Base-by-base conservation (phyloP, 2,329 filamentous ascomycete genomes). In the Xylariomycetidae sp. region DNA sequence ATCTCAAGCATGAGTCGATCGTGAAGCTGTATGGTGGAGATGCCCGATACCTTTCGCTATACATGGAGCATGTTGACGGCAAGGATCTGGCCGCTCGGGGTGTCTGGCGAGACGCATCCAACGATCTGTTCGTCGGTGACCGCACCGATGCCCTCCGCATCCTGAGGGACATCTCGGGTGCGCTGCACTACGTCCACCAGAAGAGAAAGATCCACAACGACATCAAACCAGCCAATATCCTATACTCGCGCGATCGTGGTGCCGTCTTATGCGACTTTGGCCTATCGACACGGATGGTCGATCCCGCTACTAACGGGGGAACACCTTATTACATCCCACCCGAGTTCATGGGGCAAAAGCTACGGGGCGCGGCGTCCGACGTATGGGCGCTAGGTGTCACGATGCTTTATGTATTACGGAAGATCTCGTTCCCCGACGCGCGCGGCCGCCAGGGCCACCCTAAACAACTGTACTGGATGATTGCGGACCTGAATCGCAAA, bases 251-350 rank as follows among this genome's bases (percentile, higher is more conserved):
- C 17, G 71, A 77, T 25, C 66, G 73, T 9, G 75, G 75, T 5
- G 74, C 73, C 20, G 72, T 78, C 3, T 66, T 80, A 18, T 79
- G 75, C 53, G 75, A 79, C 52, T 75, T 78, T 53, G 75, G 75
- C 10, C 59, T 78, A 27, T 73, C 73, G 7, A 74, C 72, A 3
- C 57, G 56, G 18, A 63, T 62, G 14, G 57, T 52, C 34, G 68
- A 66, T 39, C 62, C 67, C 4, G 63, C 66, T 10, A 68, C 64
- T 3, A 65, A 64, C 7, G 74, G 74, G 16, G 75, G 75, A 31
- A 80, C 75, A 11, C 75, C 75, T 10, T 79, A 76, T 56, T 80
- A 80, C 48, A 66, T 80, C 14, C 74, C 75, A 1, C 74, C 74
- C 15, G 75, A 80, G 52, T 80, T 76, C 50, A 74, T 79, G 38